Evolutionary conservation across 441 rosid genomes (phyloP).

Genomic region (Euphorbia schlechtendalii): DNA sequence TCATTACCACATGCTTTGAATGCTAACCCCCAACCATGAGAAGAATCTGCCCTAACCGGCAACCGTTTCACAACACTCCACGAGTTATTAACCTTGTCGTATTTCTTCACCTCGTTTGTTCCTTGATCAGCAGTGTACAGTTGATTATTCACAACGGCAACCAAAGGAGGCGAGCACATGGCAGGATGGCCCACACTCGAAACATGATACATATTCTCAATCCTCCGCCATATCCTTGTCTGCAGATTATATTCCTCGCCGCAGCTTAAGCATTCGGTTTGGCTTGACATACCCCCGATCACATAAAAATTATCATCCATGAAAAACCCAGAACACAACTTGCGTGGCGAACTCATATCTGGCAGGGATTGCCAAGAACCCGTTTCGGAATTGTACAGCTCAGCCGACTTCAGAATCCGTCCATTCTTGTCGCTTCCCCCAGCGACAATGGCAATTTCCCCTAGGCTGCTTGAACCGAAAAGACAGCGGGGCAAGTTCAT

Average conservation of each 20-base stretch:
- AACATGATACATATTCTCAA: slow-evolving; percentile 38
- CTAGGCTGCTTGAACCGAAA: slow-evolving; percentile 47
- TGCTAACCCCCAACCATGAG: slow-evolving; percentile 50
- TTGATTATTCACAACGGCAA: slow-evolving; percentile 26
- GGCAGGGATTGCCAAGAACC: slow-evolving; percentile 37
- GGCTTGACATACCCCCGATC: slow-evolving; percentile 40
- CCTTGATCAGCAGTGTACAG: slow-evolving; percentile 38
- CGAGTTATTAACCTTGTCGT: slow-evolving; percentile 30
- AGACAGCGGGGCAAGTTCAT: slow-evolving; percentile 43
- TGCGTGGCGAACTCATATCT: slow-evolving; percentile 42
- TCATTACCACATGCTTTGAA: slow-evolving; percentile 44
- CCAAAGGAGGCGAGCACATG: slow-evolving; percentile 33
- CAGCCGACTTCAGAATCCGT: slow-evolving; percentile 32
- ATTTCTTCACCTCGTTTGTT: slow-evolving; percentile 40
- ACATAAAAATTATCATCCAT: slow-evolving; percentile 57
- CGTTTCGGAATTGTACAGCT: slow-evolving; percentile 41
- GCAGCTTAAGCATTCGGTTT: slow-evolving; percentile 27
- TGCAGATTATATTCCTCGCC: slow-evolving; percentile 46
- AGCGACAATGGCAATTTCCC: slow-evolving; percentile 44
- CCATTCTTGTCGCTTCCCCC: slow-evolving; percentile 43
- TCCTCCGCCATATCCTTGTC: slow-evolving; percentile 44
- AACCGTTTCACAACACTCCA: slow-evolving; percentile 39
- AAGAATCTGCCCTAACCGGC: slow-evolving; percentile 38
- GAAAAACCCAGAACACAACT: slow-evolving; percentile 46
- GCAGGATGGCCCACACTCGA: slow-evolving; percentile 32